phyloP scores from a whole-genome alignment of 108 stramenopile species.

The Chaetoceros tenuissimus region DNA sequence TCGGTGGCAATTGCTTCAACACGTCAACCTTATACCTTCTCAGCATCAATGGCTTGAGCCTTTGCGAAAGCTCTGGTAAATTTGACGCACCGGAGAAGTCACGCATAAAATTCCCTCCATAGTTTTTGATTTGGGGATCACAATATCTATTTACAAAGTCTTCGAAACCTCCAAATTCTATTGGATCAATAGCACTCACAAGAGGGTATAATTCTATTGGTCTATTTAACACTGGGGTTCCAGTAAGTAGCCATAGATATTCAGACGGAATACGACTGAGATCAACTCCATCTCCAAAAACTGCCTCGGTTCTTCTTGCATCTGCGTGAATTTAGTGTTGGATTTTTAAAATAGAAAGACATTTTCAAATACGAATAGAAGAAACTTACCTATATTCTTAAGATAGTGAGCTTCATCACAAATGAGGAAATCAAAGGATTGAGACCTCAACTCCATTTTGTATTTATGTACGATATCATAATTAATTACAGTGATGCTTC shows the following conservation, averaged over 20 bases:
- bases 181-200: conserved; percentile 8
- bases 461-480: too few relatives aligned
- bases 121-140: conserved; percentile 1
- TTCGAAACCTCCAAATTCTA: background rate
- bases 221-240: too few relatives aligned
- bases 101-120: too few relatives aligned
- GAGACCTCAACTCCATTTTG: too few relatives aligned
- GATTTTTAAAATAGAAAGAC: too few relatives aligned
- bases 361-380: too few relatives aligned
- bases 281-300: conserved; percentile 9
- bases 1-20: conserved; percentile 19
- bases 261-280: conserved; percentile 5
- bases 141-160: conserved; percentile 13
- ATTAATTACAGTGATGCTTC: too few relatives aligned
- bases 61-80: conserved; percentile 10
- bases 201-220: too few relatives aligned
- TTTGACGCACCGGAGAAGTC: conserved; percentile 4
- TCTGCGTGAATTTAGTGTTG: too few relatives aligned
- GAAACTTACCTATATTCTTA: conserved; percentile 7
- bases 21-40: conserved; percentile 19
- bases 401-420: conserved; percentile 28
- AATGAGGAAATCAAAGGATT: conserved; percentile 21
- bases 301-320: conserved; percentile 18
- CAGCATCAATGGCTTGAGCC: conserved; percentile 9
- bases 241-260: conserved; percentile 23